Conservation (phyloP, 148 eudicot species). For the Spergularia marina region DNA sequence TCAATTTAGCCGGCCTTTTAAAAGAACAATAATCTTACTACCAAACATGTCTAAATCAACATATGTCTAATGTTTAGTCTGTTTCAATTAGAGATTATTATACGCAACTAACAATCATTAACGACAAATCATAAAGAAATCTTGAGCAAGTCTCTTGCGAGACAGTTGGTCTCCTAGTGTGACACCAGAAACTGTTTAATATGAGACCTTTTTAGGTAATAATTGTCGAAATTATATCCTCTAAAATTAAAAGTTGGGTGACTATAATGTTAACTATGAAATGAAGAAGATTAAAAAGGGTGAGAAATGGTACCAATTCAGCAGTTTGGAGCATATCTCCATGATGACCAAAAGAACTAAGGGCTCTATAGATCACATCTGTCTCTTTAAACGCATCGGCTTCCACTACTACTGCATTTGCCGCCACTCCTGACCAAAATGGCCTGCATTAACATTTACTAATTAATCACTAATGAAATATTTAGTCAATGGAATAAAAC, state of each 20-base stretch:
- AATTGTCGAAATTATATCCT: neutral
- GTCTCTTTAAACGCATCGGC: constrained; percentile 94
- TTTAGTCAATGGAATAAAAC: neutral
- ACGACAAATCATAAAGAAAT: too few species aligned
- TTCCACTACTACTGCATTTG: constrained; percentile 78
- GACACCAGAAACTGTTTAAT: too few species aligned
- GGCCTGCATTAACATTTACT: constrained; percentile 44
- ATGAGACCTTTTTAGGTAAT: too few species aligned
- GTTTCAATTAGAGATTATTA: neutral
- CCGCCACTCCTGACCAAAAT: constrained; percentile 77
- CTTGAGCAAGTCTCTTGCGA: too few species aligned
- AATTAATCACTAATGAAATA: neutral
- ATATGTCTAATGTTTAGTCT: neutral
- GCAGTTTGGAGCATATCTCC: constrained; percentile 89
- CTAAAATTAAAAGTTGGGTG: neutral
- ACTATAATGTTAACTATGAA: neutral
- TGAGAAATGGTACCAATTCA: constrained; percentile 51
- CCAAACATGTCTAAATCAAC: neutral
- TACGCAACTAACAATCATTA: neutral
- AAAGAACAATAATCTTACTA: neutral
- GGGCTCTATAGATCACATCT: constrained; percentile 79
- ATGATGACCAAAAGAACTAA: constrained; percentile 72
- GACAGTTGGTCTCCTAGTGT: too few species aligned
- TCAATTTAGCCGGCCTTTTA: neutral
- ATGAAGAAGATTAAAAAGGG: too few species aligned